A percentile compares a stretch with the other conserved stretches of the same genome.
Conservation (phyloP, 2,329 filamentous ascomycete species). For the Aspergillus nomiae region DNA sequence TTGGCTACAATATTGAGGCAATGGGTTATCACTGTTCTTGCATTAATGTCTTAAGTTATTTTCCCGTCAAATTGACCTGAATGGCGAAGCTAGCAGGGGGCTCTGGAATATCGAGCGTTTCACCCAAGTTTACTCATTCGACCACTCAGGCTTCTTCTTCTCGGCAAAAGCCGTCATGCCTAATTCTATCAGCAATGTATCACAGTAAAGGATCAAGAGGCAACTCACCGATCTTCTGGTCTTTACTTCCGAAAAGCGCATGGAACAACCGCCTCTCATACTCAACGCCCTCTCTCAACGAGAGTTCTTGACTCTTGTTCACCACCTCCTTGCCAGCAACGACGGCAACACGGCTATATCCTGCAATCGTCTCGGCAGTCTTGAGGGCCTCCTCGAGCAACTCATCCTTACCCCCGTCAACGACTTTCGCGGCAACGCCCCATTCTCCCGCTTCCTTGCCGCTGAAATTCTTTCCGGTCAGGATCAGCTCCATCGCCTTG, state of each 20-base stretch:
- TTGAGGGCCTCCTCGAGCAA: conserved; percentile 78
- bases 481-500: conserved; percentile 86
- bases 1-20: not conserved
- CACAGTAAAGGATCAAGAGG: not conserved
- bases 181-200: conserved; percentile 25
- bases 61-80: not conserved
- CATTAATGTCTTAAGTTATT: not conserved
- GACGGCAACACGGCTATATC: conserved; percentile 82
- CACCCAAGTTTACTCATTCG: conserved; percentile 62
- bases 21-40: not conserved
- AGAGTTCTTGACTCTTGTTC: conserved; percentile 94
- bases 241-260: conserved; percentile 85
- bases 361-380: conserved; percentile 86
- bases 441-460: conserved; percentile 84
- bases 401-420: conserved; percentile 73
- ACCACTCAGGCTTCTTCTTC: conserved; percentile 93
- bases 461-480: conserved; percentile 81
- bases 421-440: conserved; percentile 84
- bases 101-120: not conserved
- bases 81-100: not conserved
- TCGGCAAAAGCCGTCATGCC: conserved; percentile 90
- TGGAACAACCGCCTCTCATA: conserved; percentile 95
- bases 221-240: conserved; percentile 85
- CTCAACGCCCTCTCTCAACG: conserved; percentile 86
- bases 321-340: conserved; percentile 96